Evolutionary conservation across 78 protist genomes (phyloP).

Genomic region (Salpingoeca rosetta): DNA sequence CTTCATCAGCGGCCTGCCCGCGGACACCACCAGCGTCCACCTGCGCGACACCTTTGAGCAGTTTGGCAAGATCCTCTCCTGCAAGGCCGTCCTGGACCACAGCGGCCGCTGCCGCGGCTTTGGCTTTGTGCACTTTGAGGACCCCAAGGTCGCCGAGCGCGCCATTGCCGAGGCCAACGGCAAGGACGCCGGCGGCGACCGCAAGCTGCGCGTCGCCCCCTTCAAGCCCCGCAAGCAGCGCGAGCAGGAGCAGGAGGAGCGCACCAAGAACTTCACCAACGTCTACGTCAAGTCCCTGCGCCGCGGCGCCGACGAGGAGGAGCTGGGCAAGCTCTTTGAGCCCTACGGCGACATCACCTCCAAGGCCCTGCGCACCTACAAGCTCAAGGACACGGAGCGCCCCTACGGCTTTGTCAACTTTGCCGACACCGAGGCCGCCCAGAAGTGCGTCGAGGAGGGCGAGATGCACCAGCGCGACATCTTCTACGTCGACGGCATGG

Average conservation of each 20-base stretch:
- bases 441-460: no score
- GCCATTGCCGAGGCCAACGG: conserved; percentile 87
- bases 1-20: conserved; percentile 90
- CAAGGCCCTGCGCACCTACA: conserved; percentile 88
- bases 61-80: conserved; percentile 72
- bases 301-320: conserved; percentile 36
- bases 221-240: conserved; percentile 75
- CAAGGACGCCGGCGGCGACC: conserved; percentile 60
- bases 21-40: conserved; percentile 71
- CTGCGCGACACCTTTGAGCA: conserved; percentile 73
- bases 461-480: no score
- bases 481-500: conserved; percentile 69
- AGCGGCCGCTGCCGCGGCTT: conserved; percentile 64
- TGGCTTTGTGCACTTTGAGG: conserved; percentile 92
- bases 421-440: conserved; percentile 47
- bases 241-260: not conserved
- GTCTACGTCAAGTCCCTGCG: conserved; percentile 81
- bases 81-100: conserved; percentile 70
- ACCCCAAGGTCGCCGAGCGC: conserved; percentile 70
- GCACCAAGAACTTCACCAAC: conserved; percentile 70
- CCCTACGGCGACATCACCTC: conserved; percentile 75
- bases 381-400: conserved; percentile 78
- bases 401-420: conserved; percentile 97
- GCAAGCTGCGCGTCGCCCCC: conserved; percentile 58
- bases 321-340: conserved; percentile 47